These are phyloP conservation scores for Pouteria glomerata DNA, from an alignment of 148 eudicot species.

Conservation along the genomic window DNA sequence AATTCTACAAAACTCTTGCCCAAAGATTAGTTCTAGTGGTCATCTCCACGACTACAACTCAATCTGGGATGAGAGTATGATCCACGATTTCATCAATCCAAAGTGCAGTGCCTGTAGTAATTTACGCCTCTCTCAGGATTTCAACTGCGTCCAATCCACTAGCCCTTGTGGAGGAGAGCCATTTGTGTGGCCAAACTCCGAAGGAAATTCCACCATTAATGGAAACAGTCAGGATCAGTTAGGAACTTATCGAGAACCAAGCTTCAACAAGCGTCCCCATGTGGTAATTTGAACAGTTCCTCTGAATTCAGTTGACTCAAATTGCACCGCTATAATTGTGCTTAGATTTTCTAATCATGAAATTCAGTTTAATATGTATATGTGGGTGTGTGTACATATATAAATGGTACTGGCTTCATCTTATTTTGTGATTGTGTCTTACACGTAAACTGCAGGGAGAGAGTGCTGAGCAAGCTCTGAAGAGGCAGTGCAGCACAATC, in stretches of 20 bases:
- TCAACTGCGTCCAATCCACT: neutral
- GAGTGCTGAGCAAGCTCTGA: conserved; percentile 46
- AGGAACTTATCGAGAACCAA: too few relatives aligned
- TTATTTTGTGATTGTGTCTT: neutral
- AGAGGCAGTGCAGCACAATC: conserved; percentile 70
- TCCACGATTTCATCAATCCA: neutral
- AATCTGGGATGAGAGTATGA: conserved; percentile 6
- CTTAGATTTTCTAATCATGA: neutral
- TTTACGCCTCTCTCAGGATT: too few relatives aligned
- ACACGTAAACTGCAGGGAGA: conserved; percentile 62
- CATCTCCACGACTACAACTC: neutral
- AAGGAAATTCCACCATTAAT: conserved; percentile 3
- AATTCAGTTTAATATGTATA: too few relatives aligned
- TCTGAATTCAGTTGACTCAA: too few relatives aligned
- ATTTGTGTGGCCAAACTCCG: conserved; percentile 12
- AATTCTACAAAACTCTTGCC: too few relatives aligned
- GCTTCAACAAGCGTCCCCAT: conserved; percentile 54
- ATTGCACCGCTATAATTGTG: too few relatives aligned
- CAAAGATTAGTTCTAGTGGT: too few relatives aligned
- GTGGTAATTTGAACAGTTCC: conserved; percentile 40
- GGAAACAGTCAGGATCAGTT: conserved; percentile 31
- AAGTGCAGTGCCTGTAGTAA: too few relatives aligned
- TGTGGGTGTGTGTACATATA: too few relatives aligned
- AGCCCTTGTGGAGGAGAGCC: conserved; percentile 9
- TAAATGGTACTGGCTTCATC: too few relatives aligned